These are phyloP conservation scores for Chaetomiaceae sp. DNA, from an alignment of 2,329 filamentous ascomycete genomes.

Conservation along the genomic window DNA sequence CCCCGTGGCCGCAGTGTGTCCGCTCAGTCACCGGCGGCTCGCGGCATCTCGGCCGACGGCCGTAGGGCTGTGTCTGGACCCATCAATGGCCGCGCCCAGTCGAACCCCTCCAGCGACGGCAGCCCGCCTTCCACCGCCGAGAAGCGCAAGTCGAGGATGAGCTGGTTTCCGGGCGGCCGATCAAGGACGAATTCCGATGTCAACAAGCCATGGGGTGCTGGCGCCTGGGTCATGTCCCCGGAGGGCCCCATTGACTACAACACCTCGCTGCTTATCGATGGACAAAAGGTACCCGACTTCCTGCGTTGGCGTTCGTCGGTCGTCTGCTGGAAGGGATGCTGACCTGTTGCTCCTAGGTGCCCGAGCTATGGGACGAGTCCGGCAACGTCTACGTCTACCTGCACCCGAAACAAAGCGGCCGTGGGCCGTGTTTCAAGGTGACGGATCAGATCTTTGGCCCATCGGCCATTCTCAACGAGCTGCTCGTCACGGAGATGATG, in stretches of 20 bases:
- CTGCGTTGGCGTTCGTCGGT: constrained; percentile 2
- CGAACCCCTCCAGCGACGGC: constrained; percentile 29
- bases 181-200: constrained; percentile 45
- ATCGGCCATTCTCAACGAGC: constrained; percentile 48
- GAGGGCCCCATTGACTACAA: constrained; percentile 52
- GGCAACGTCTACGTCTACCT: constrained; percentile 54
- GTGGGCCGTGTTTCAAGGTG: constrained; percentile 56
- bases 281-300: constrained; percentile 44
- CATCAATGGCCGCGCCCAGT: constrained; percentile 29
- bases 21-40: constrained; percentile 36
- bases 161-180: constrained; percentile 47
- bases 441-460: constrained; percentile 47
- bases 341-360: constrained; percentile 42
- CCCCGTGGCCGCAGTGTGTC: constrained; percentile 42
- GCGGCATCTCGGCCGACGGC: constrained; percentile 26
- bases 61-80: constrained; percentile 29
- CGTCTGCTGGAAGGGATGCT: constrained; percentile 1
- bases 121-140: constrained; percentile 39
- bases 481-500: constrained; percentile 42
- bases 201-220: constrained; percentile 20
- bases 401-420: constrained; percentile 43
- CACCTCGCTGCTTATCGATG: constrained; percentile 42
- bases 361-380: constrained; percentile 59
- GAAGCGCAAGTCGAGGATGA: constrained; percentile 43
- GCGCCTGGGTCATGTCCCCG: constrained; percentile 52